These are phyloP conservation scores for Mycosphaerella arachidis DNA, from an alignment of 2,329 filamentous ascomycete species.

Conservation along the genomic window DNA sequence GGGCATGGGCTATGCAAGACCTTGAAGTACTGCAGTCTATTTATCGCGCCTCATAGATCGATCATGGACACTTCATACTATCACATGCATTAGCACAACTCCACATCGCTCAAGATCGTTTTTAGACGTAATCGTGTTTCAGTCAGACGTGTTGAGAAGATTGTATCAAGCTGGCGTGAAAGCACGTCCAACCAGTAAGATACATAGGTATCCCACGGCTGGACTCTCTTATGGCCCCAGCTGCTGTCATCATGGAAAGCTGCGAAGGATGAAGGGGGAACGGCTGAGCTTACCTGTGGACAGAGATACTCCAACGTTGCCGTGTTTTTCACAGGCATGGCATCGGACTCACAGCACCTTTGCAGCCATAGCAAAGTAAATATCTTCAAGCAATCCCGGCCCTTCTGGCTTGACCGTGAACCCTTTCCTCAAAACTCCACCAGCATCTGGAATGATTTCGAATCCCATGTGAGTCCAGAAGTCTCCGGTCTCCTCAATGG, in stretches of 20 bases:
- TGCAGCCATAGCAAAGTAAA: conserved; percentile 21
- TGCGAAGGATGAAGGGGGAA: background rate
- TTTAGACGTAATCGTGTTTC: background rate
- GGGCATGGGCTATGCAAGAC: conserved; percentile 41
- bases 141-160: conserved; percentile 28
- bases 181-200: conserved; percentile 28
- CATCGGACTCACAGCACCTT: conserved; percentile 5
- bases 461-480: conserved; percentile 25
- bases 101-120: too few relatives aligned
- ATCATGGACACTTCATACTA: too few relatives aligned
- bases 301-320: background rate
- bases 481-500: conserved; percentile 20
- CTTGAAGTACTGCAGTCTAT: background rate
- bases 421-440: conserved; percentile 23
- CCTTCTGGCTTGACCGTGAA: conserved; percentile 18
- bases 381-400: conserved; percentile 16
- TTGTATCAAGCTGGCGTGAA: conserved; percentile 29
- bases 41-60: too few relatives aligned
- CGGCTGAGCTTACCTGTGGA: background rate
- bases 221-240: conserved; percentile 33
- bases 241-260: conserved; percentile 22
- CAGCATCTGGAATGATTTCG: conserved; percentile 13
- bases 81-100: too few relatives aligned
- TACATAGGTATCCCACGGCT: conserved; percentile 12
- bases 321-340: background rate